Conservation (phyloP, 2,329 filamentous ascomycete species). For the Seiridium unicorne region DNA sequence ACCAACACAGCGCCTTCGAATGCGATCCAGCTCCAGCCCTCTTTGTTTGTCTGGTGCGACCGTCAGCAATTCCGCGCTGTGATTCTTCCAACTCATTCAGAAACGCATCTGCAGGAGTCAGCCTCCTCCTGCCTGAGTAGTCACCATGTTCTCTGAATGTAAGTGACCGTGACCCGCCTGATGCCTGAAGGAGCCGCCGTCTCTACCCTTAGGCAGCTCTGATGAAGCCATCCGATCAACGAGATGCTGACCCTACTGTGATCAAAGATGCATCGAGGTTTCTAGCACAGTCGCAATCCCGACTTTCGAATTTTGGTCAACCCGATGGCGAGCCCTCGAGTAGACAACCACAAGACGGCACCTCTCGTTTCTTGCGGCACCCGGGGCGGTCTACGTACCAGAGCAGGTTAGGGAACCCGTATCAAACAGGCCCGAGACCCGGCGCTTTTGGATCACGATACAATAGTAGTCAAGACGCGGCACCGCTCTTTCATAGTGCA, state of each 20-base stretch:
- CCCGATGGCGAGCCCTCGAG: slow-evolving; percentile 35
- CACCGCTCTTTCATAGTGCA: slow-evolving; percentile 91
- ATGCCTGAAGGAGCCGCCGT: not conserved
- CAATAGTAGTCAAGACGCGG: slow-evolving; percentile 72
- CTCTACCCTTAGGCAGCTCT: not conserved
- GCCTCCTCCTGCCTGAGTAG: slow-evolving; percentile 21
- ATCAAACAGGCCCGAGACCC: slow-evolving; percentile 72
- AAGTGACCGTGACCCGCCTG: slow-evolving; percentile 38
- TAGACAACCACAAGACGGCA: slow-evolving; percentile 10
- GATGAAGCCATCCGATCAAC: not conserved
- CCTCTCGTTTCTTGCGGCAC: slow-evolving; percentile 26
- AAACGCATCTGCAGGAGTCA: slow-evolving; percentile 23
- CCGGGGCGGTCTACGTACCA: slow-evolving; percentile 27
- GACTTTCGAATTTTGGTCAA: slow-evolving; percentile 71
- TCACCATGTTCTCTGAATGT: slow-evolving; percentile 85
- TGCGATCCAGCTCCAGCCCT: not conserved
- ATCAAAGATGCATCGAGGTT: slow-evolving; percentile 82
- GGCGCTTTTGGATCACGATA: slow-evolving; percentile 76
- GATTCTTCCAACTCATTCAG: not conserved
- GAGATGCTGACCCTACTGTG: not conserved
- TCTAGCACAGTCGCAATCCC: slow-evolving; percentile 92
- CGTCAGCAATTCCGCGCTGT: not conserved
- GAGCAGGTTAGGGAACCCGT: slow-evolving; percentile 64
- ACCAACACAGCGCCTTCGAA: not conserved
- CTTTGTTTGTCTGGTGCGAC: not conserved